Percentiles rank a stretch among this genome's conserved stretches.
These are phyloP conservation scores for Puccinia triticina DNA, from an alignment of 1,284 basidiomycete genomes.

Conservation along the genomic window DNA sequence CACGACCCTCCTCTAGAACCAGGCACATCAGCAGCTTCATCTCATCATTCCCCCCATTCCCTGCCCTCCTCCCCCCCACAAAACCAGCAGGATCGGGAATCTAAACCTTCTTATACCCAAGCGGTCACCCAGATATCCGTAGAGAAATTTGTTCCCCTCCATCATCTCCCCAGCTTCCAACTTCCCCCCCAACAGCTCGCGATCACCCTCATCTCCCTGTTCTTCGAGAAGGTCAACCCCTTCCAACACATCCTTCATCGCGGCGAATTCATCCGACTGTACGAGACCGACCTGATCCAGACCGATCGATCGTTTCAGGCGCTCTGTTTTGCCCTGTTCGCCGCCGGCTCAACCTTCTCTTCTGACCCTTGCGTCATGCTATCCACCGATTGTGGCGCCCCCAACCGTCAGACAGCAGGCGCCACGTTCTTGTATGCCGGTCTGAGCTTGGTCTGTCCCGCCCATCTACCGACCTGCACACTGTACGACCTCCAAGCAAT, in stretches of 20 bases:
- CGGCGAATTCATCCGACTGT: conserved; percentile 25
- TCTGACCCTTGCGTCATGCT: conserved; percentile 22
- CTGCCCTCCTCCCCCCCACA: background rate
- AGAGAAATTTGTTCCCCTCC: background rate
- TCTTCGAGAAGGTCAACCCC: conserved; percentile 30
- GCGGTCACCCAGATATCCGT: background rate
- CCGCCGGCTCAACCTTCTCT: conserved; percentile 33
- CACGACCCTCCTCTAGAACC: background rate
- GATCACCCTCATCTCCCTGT: conserved; percentile 15
- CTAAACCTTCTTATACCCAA: background rate
- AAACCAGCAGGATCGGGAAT: background rate
- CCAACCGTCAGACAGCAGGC: conserved; percentile 21
- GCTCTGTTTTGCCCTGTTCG: conserved; percentile 49
- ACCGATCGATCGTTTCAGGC: conserved; percentile 30
- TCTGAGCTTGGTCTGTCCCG: background rate
- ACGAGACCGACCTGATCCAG: background rate
- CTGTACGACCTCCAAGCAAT: conserved; percentile 42
- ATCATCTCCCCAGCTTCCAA: background rate
- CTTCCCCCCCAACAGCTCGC: conserved; percentile 32
- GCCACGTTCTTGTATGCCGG: conserved; percentile 12
- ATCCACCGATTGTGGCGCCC: background rate
- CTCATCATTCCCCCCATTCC: background rate
- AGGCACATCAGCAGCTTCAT: background rate
- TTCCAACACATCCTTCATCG: conserved; percentile 20
- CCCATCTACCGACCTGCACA: conserved; percentile 25